A percentile compares a stretch with the other conserved stretches of the same genome.
phyloP scores from a whole-genome alignment of 352 stramenopile species.

The Hyaloperonospora brassicae region DNA sequence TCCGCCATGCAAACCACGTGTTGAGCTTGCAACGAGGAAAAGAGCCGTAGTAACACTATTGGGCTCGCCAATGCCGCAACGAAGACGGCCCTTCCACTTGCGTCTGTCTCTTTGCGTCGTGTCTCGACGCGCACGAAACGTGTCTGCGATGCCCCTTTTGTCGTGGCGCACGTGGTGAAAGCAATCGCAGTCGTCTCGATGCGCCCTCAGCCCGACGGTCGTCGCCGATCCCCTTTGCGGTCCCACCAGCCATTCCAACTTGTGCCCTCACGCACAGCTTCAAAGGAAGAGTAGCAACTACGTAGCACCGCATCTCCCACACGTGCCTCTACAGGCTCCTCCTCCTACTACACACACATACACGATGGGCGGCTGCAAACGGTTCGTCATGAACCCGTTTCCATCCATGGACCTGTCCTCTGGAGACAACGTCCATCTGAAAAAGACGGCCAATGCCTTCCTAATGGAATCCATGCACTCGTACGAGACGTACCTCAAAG shows the following conservation, averaged over 20 bases:
- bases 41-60: too few relatives aligned
- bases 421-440: slow-evolving; percentile 25
- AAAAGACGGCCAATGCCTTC: slow-evolving; percentile 23
- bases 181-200: slow-evolving; percentile 25
- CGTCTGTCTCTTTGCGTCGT: slow-evolving; percentile 18
- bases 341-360: slow-evolving; percentile 1
- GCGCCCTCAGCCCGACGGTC: slow-evolving; percentile 18
- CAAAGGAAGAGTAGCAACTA: slow-evolving; percentile 5
- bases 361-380: slow-evolving; percentile 23
- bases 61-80: slow-evolving; percentile 13
- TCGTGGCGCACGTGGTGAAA: slow-evolving; percentile 9
- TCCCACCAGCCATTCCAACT: slow-evolving; percentile 21
- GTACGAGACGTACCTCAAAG: slow-evolving; percentile 25
- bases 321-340: not conserved
- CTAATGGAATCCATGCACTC: slow-evolving; percentile 19
- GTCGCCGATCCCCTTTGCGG: not conserved
- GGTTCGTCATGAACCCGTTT: slow-evolving; percentile 32
- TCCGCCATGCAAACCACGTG: too few relatives aligned
- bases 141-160: slow-evolving; percentile 18
- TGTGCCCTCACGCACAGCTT: slow-evolving; percentile 6
- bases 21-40: too few relatives aligned
- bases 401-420: slow-evolving; percentile 27
- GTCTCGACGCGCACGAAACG: slow-evolving; percentile 6
- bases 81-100: slow-evolving; percentile 13
- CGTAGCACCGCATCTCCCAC: not conserved